Evolutionary conservation across 202 grass and related monocot genomes (phyloP), one percentile per base, ranked within the genome.

Genomic region (Setaria viridis): DNA sequence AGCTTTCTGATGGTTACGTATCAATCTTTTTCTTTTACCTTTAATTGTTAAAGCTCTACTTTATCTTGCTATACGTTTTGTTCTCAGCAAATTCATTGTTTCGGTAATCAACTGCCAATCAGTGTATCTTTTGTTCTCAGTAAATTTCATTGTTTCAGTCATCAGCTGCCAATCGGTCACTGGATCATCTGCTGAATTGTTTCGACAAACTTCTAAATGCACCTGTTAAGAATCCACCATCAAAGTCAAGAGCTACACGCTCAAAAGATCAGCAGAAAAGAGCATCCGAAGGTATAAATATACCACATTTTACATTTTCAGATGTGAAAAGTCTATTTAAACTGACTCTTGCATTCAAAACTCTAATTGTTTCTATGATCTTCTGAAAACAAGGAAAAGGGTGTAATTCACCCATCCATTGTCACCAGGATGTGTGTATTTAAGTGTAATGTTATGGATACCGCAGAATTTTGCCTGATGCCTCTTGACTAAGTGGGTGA

Each of bases 121-220:
- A 77, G 67, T 78, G 19, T 19, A 19, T 19, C 25, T 19, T 55
- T 55, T 51, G 14, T 19, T 55, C 70, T 71, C 30, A 43, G 30
- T 77, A 84, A 85, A 41, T 79, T 69, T 79, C 15, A 19, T 83
- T 67, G 74, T 91, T 34, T 89, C 82, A 88, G 91, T 83, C 74
- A 32, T 80, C 74, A 89, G 88, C 65, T 68, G 32, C 93, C 30
- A 86, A 83, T 41, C 66, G 74, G 72, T 78, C 79, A 68, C 77
- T 96, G 88, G 79, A 89, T 67, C 96, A 92, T 89, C 73, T 99
- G 80, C 80, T 95, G 41, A 83, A 86, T 83, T 91, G 75, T 87
- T 85, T 85, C 42, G 82, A 86, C 72, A 93, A 91, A 88, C 35
- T 90, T 13, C 59, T 88, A 63, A 86, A 75, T 69, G 79, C 75